These are phyloP conservation scores for Phialophora chinensis DNA, from an alignment of 2,329 filamentous ascomycete genomes.

Conservation along the genomic window DNA sequence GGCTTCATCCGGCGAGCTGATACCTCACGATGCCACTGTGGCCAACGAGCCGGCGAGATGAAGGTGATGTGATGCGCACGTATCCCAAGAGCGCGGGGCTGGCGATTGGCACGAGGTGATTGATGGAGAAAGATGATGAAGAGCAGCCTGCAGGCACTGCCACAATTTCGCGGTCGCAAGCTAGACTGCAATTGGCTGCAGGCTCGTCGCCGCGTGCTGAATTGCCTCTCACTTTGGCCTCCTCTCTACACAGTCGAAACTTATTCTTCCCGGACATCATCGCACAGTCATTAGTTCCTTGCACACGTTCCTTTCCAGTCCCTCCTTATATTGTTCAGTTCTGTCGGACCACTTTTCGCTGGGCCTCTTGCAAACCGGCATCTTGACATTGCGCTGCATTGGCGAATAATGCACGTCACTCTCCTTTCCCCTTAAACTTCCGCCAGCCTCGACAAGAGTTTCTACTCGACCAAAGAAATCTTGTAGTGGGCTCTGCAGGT, in stretches of 20 bases:
- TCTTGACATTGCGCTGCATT: neutral
- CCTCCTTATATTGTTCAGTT: neutral
- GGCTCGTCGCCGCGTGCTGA: slow-evolving; percentile 1
- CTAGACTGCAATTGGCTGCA: slow-evolving; percentile 9
- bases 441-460: neutral
- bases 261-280: slow-evolving; percentile 17
- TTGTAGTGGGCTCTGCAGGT: neutral
- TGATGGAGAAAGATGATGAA: slow-evolving; percentile 9
- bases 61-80: neutral
- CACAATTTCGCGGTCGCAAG: slow-evolving; percentile 18
- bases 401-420: slow-evolving; percentile 11
- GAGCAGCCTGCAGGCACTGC: slow-evolving; percentile 25
- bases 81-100: neutral
- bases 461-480: neutral
- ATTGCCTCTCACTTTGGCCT: slow-evolving; percentile 2
- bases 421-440: slow-evolving; percentile 17
- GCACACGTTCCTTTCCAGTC: slow-evolving; percentile 9
- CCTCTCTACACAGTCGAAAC: slow-evolving; percentile 17
- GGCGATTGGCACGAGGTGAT: neutral
- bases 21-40: neutral
- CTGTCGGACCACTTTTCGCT: neutral
- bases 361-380: neutral
- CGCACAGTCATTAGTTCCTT: slow-evolving; percentile 7
- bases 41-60: no score
- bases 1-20: slow-evolving; percentile 6